phyloP scores from a whole-genome alignment of 2,329 filamentous ascomycete species.

The Alternaria gansuensis region DNA sequence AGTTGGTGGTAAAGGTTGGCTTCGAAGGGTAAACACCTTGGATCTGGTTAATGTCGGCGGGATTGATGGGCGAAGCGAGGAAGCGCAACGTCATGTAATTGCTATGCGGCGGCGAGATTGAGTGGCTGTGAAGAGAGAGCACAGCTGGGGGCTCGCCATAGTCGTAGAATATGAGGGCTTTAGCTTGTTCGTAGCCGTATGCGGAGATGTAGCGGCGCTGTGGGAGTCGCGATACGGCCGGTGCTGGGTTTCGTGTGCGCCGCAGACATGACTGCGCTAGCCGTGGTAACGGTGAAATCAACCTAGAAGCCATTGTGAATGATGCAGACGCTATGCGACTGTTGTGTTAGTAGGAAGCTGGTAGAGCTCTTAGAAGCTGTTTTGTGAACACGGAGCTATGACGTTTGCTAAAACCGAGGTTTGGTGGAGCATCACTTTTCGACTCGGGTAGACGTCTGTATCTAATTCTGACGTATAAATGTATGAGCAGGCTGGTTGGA shows the following conservation, averaged over 20 bases:
- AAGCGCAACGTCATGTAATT: slow-evolving; percentile 80
- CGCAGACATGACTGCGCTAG: slow-evolving; percentile 35
- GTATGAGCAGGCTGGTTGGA: neutral
- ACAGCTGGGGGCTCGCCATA: slow-evolving; percentile 80
- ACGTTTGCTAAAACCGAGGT: slow-evolving; percentile 40
- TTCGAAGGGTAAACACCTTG: slow-evolving; percentile 94
- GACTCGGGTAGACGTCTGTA: neutral
- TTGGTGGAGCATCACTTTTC: slow-evolving; percentile 21
- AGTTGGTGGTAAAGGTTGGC: slow-evolving; percentile 75
- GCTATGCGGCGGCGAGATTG: slow-evolving; percentile 78
- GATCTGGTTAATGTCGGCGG: slow-evolving; percentile 96
- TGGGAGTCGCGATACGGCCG: slow-evolving; percentile 16
- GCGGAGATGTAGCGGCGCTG: slow-evolving; percentile 61
- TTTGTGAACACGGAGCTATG: slow-evolving; percentile 37
- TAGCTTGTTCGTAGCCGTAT: slow-evolving; percentile 85
- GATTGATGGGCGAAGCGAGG: slow-evolving; percentile 92
- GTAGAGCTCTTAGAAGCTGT: slow-evolving; percentile 15
- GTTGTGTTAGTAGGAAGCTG: slow-evolving; percentile 15
- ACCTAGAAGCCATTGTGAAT: slow-evolving; percentile 40
- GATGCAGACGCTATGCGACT: slow-evolving; percentile 9
- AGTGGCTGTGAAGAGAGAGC: slow-evolving; percentile 74
- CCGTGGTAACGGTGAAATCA: slow-evolving; percentile 30
- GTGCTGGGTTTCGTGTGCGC: slow-evolving; percentile 19
- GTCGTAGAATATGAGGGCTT: slow-evolving; percentile 78
- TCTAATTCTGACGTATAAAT: neutral